Evolutionary conservation across 78 protist species (phyloP), one percentile per base, ranked within the genome.

Genomic region (Thecamonas trahens): DNA sequence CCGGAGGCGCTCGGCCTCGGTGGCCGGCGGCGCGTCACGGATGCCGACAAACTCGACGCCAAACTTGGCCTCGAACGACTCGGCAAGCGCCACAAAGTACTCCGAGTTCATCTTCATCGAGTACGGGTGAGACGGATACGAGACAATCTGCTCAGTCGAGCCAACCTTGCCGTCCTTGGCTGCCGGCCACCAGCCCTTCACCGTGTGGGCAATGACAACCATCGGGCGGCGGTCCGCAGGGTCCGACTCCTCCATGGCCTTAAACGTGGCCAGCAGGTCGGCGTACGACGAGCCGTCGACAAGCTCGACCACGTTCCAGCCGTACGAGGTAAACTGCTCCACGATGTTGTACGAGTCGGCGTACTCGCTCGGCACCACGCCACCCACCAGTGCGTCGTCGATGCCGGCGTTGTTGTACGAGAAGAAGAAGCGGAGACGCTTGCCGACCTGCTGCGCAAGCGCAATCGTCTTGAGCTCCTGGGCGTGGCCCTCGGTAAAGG

Each of bases 111-210:
- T 50, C 55, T 50, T 50, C 34, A 50, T 24, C 20, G 34, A 20
- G 22, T 50, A 50, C 22, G 55, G 55, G 22, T 50, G 55, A 22
- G 34, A 24, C 55, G 20, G 20, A 22, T 50, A 50, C 20, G 34
- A 24, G 22, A 50, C 55, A 50, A 50, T 50, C 22, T 50, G 55
- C 22, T 50, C 55, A 24, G 55, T 50, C 20, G 34, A 20, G 55
- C 55, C 22, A 24, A 50, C 55, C 22, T 50, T 50, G 22, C 55
- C 55, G 22, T 50, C 55, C 22, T 50, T 50, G 20, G 55, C 55
- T 24, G 34, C 55, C 20, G 55, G 55, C 55, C 55, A 50, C 55
- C 55, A 50, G 55, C 55, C 55, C 22, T 50, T 50, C 34, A 50
- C 55, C 20, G 55, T 50, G 34, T 20, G 20, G 55, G 55, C 55